A percentile compares a stretch with the other conserved stretches of the same genome.
phyloP scores from a whole-genome alignment of 2,329 filamentous ascomycete genomes.

The Acephala macrosclerotiorum region DNA sequence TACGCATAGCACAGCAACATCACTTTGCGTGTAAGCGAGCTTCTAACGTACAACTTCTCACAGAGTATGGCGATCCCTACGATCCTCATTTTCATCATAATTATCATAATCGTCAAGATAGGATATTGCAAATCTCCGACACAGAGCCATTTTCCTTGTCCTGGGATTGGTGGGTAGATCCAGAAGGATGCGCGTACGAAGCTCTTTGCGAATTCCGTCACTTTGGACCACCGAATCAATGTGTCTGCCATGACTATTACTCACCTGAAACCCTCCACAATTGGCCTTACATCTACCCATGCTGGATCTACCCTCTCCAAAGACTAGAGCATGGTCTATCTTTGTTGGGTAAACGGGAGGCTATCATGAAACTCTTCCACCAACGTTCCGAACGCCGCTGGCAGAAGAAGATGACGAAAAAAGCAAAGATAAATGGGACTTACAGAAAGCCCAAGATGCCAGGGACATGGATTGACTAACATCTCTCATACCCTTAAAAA shows the following conservation, averaged over 20 bases:
- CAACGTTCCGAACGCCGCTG: conserved; percentile 12
- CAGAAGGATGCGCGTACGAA: conserved; percentile 10
- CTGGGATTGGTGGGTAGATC: conserved; percentile 19
- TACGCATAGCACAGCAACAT: neutral
- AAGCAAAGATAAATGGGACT: conserved; percentile 6
- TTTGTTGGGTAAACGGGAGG: too few relatives aligned
- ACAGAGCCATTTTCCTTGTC: conserved; percentile 4
- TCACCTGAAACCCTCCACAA: neutral
- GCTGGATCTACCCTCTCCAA: neutral
- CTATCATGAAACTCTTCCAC: neutral
- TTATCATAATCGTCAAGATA: too few relatives aligned
- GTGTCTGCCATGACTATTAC: neutral
- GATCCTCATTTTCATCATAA: too few relatives aligned
- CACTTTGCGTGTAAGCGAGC: neutral
- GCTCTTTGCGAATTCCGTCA: conserved; percentile 15
- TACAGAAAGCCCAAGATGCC: conserved; percentile 10
- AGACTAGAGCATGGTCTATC: too few relatives aligned
- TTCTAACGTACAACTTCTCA: neutral
- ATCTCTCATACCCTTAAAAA: too few relatives aligned
- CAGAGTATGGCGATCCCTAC: too few relatives aligned
- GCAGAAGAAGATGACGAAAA: conserved; percentile 11
- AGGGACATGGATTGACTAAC: conserved; percentile 12
- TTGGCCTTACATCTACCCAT: conserved; percentile 2
- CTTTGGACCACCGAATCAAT: neutral
- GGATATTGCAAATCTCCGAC: neutral